phyloP scores from a whole-genome alignment of 2,329 filamentous ascomycete species.

The Aphanoascus verrucosus region DNA sequence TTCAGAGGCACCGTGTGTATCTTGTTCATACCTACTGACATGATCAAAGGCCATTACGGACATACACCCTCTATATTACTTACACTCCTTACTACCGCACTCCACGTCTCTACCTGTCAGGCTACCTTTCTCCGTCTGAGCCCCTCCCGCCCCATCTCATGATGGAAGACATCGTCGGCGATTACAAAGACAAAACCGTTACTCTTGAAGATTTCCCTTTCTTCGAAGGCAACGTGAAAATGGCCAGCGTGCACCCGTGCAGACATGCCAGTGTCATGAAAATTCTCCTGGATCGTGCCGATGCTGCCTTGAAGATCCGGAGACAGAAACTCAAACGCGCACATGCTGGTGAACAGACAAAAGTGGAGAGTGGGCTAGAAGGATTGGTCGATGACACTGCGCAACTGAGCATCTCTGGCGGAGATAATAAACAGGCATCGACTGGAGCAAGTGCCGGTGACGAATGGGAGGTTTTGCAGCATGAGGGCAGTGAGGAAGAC shows the following conservation, averaged over 20 bases:
- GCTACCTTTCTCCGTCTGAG: conserved; percentile 68
- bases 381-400: conserved; percentile 74
- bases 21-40: conserved; percentile 12
- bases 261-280: conserved; percentile 98
- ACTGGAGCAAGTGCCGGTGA: conserved; percentile 40
- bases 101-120: conserved; percentile 86
- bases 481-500: conserved; percentile 38
- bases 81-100: conserved; percentile 96
- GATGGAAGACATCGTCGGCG: conserved; percentile 94
- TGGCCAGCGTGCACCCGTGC: conserved; percentile 93
- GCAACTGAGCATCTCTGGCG: conserved; percentile 50
- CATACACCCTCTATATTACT: conserved; percentile 97
- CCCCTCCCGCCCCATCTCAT: conserved; percentile 73
- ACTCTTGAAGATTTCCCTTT: conserved; percentile 96
- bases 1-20: too few species aligned
- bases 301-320: conserved; percentile 80
- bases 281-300: conserved; percentile 84
- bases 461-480: conserved; percentile 54
- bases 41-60: conserved; percentile 59
- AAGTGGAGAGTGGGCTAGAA: conserved; percentile 57
- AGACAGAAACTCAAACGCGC: conserved; percentile 65
- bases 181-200: conserved; percentile 98
- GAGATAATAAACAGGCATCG: conserved; percentile 24
- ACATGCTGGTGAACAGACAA: conserved; percentile 36
- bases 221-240: conserved; percentile 83